Conservation (phyloP, 257 asterid species). For the Solanum paucissectum region DNA sequence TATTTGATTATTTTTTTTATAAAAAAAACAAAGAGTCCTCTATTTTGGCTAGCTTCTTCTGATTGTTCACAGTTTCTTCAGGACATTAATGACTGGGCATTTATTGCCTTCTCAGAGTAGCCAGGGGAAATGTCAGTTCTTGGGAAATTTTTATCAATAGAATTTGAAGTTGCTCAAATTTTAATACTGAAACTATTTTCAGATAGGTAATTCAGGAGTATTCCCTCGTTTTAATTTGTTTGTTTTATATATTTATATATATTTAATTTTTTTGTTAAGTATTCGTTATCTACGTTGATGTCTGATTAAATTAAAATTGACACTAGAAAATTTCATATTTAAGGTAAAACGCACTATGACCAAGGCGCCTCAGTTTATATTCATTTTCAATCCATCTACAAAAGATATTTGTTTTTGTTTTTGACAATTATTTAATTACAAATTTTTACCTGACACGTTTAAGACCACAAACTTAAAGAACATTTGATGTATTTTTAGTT, state of each 20-base stretch:
- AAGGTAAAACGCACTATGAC: too few relatives aligned
- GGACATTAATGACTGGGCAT: background rate
- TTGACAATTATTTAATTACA: too few relatives aligned
- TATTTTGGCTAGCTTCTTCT: background rate
- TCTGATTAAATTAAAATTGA: too few relatives aligned
- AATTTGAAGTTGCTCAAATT: background rate
- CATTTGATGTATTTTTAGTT: too few relatives aligned
- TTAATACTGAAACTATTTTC: background rate
- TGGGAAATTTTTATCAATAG: background rate
- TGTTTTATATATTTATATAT: too few relatives aligned
- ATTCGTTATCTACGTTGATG: rapidly evolving
- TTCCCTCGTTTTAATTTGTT: rapidly evolving
- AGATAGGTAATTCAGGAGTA: too few relatives aligned
- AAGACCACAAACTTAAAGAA: too few relatives aligned
- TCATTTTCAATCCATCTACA: background rate
- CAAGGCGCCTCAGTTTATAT: too few relatives aligned
- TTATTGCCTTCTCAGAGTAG: background rate
- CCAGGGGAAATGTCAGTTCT: background rate
- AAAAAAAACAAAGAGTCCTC: background rate
- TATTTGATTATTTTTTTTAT: too few relatives aligned
- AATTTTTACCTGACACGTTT: too few relatives aligned
- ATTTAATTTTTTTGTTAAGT: too few relatives aligned
- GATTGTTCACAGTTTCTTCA: background rate
- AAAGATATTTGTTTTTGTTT: too few relatives aligned
- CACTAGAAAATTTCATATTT: rapidly evolving